Base-by-base conservation (phyloP, 2,329 filamentous ascomycete genomes). In the Xylariaceae sp. region DNA sequence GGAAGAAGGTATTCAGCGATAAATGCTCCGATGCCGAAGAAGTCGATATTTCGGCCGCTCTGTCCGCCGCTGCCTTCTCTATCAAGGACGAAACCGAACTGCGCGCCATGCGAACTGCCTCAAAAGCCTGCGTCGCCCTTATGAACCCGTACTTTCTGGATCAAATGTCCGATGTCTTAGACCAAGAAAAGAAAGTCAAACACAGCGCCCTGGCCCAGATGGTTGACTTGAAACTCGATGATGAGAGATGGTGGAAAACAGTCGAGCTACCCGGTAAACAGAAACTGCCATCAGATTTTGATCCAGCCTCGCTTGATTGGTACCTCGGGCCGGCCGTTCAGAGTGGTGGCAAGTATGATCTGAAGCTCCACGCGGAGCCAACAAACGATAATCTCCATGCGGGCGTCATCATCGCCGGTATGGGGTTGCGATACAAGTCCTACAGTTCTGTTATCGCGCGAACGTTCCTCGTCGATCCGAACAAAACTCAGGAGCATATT, bases 121-220 rank as follows among this genome's bases (percentile, higher is more conserved):
- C 94, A 51, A 88, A 94, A 68, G 92, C 94, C 44, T 96, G 92
- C 63, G 92, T 95, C 61, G 92, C 91, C 54, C 78, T 97, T 56
- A 95, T 97, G 86, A 90, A 90, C 47, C 90, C 92, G 55, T 99
- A 94, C 72, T 97, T 97, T 70, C 86, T 99, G 61, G 94, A 99
- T 68, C 92, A 96, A 70, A 97, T 99, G 92, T 96, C 92, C 47
- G 87, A 88, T 63, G 87, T 97, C 49, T 83, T 99, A 56, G 94
- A 99, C 67, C 87, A 92, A 62, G 95, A 97, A 71, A 96, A 96
- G 78, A 96, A 96, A 69, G 90, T 97, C 68, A 94, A 91, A 59
- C 94, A 99, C 73, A 89, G 86, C 61, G 80, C 81, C 2, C 80
- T 99, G 7, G 85, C 89, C n/a, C 85, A 89, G 65, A 94, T 92